Percentiles rank a stretch among this genome's conserved stretches.
These are phyloP conservation scores for Metarhizium rileyi DNA, from an alignment of 2,329 filamentous ascomycete genomes.

Conservation along the genomic window DNA sequence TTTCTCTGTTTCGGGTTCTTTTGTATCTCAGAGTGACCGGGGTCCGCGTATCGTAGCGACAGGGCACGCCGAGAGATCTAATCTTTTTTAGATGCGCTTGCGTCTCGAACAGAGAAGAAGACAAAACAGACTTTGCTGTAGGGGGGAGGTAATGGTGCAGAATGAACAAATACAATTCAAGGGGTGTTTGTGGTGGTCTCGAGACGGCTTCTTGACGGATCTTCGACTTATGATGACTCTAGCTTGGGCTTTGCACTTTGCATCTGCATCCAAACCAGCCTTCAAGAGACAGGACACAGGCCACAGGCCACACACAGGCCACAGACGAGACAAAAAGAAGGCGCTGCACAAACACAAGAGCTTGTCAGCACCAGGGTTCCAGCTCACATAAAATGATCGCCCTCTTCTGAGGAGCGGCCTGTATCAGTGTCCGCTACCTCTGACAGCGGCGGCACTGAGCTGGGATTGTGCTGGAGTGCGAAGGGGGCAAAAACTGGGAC, in stretches of 20 bases:
- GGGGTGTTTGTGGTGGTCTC: background rate
- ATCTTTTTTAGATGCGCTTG: background rate
- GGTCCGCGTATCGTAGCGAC: background rate
- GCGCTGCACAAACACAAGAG: background rate
- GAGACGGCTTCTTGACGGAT: background rate
- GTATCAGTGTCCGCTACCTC: background rate
- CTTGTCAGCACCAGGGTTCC: background rate
- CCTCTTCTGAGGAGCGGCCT: background rate
- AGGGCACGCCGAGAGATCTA: background rate
- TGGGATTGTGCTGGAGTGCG: constrained; percentile 1
- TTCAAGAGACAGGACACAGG: too few species aligned
- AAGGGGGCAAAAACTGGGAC: constrained; percentile 1
- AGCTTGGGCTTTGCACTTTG: too few species aligned
- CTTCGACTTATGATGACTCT: background rate
- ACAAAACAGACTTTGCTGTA: too few species aligned
- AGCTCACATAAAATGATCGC: background rate
- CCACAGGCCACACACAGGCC: too few species aligned
- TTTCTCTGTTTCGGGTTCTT: background rate
- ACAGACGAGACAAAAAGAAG: background rate
- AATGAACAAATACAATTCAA: background rate
- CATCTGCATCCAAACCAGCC: background rate
- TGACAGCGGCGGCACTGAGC: background rate
- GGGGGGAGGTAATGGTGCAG: background rate
- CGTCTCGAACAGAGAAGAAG: background rate
- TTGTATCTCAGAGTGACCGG: background rate